Evolutionary conservation across 148 eudicot genomes (phyloP).

Genomic region (Simmondsia chinensis): DNA sequence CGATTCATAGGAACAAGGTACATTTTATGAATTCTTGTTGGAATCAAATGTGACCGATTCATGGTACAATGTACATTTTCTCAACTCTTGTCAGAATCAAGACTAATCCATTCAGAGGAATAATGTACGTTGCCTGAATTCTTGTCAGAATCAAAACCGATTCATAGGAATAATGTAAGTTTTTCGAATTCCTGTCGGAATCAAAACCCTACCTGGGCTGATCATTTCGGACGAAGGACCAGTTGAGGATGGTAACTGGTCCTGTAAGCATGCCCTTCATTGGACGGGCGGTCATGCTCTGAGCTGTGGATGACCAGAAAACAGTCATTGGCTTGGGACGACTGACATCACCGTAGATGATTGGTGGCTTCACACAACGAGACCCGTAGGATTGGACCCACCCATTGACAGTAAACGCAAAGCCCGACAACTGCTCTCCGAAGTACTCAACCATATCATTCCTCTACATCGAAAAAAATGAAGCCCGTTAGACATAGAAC

Average conservation of each 20-base stretch:
- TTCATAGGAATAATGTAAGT: background rate
- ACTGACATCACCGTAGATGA: constrained; percentile 95
- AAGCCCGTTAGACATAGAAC: no score
- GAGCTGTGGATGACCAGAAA: constrained; percentile 86
- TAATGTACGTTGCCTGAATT: no score
- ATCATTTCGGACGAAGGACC: constrained; percentile 93
- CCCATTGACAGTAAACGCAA: constrained; percentile 84
- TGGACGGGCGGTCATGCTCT: constrained; percentile 93
- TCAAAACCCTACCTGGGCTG: constrained; percentile 63
- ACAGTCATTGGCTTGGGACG: constrained; percentile 96
- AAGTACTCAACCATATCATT: constrained; percentile 98
- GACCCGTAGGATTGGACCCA: constrained; percentile 97
- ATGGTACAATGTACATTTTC: no score
- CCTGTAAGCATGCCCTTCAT: constrained; percentile 99
- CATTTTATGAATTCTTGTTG: background rate
- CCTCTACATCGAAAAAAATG: constrained; percentile 35
- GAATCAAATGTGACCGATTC: no score
- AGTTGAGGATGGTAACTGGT: constrained; percentile 89
- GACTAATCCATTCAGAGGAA: no score
- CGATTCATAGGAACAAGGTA: background rate
- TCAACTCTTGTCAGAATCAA: no score
- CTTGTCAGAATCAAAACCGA: background rate
- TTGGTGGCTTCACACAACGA: constrained; percentile 96
- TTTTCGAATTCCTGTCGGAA: no score
- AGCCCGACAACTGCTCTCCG: constrained; percentile 91